Evolutionary conservation across 495 filamentous ascomycete species (phyloP), one percentile per base, ranked within the genome.

Genomic region (Hypoxylon crocopeplum): DNA sequence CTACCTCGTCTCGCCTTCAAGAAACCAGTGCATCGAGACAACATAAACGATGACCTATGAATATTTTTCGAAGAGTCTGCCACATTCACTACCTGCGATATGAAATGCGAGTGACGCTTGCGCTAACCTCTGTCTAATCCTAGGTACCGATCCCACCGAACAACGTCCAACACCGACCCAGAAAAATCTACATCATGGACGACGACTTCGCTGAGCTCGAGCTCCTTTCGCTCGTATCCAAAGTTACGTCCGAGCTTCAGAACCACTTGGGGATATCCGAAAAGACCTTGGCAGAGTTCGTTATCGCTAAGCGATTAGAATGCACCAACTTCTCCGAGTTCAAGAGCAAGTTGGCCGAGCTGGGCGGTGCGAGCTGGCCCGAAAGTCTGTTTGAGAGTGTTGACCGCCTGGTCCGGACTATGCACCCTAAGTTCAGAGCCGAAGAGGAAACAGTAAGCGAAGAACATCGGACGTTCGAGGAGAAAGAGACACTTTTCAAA

Each of bases 181-280:
- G 15, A 12, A 39, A 29, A n/a, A 46, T 16, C 60, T 29, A 49
- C 59, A 74, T 32, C 30, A 97, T 98, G 90, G 93, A 96, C 70
- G 66, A 69, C 32, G 91, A 96, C 72, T 82, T 98, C 53, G 86
- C 89, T 65, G 89, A 87, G 59, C 85, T 98, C 60, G 94, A 98
- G 77, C 79, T 95, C 57, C 85, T 98, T 55, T 95, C 91, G 58
- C 85, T 98, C 52, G 92, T 98, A 57, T 93, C 91, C 38, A 96
- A 93, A 73, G 91, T 98, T 63, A 96, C 91, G 29, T 91, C 87
- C 24, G 94, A 98, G 76, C 79, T 98, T 36, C 88, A 92, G 62
- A 98, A 98, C 74, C 90, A 98, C 75, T 75, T 98, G 48, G 92
- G 93, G 25, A 87, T 97, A 67, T 89, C 79, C 72, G 93, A 98